These are phyloP conservation scores for Primulina huaijiensis DNA, from an alignment of 257 asterid species.

Conservation along the genomic window DNA sequence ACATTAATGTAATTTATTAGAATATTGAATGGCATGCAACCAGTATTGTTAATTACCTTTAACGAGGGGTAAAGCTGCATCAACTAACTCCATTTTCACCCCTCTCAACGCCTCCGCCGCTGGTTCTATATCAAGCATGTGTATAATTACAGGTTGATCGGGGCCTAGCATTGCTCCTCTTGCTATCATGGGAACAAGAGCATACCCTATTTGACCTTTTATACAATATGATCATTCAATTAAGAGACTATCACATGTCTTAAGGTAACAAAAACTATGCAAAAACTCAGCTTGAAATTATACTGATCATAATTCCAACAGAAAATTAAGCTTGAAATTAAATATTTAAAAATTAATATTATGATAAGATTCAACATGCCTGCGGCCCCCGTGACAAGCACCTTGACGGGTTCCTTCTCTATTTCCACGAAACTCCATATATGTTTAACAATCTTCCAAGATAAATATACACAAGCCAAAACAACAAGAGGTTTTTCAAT, in stretches of 20 bases:
- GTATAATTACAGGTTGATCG: slow-evolving; percentile 75
- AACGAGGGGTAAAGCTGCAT: slow-evolving; percentile 85
- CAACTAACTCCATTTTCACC: slow-evolving; percentile 69
- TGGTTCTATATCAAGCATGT: slow-evolving; percentile 70
- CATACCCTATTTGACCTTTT: slow-evolving; percentile 85
- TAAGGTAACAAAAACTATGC: too few relatives aligned
- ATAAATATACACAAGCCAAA: slow-evolving; percentile 51
- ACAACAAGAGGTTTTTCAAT: slow-evolving; percentile 57
- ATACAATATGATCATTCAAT: neutral
- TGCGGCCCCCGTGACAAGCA: slow-evolving; percentile 86
- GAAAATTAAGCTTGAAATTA: neutral
- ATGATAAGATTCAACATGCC: slow-evolving; percentile 37
- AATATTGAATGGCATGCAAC: too few relatives aligned
- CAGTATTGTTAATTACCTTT: slow-evolving; percentile 37
- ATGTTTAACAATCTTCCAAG: slow-evolving; percentile 61
- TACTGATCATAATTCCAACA: too few relatives aligned
- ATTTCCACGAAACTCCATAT: slow-evolving; percentile 47
- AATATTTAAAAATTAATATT: neutral
- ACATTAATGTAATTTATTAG: neutral
- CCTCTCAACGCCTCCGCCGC: slow-evolving; percentile 55
- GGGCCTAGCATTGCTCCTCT: slow-evolving; percentile 77
- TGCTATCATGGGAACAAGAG: slow-evolving; percentile 81
- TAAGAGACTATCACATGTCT: neutral
- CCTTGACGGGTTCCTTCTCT: slow-evolving; percentile 55
- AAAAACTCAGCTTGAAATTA: neutral